Evolutionary conservation across 2,329 filamentous ascomycete species (phyloP).

Genomic region (Camillea tinctor): DNA sequence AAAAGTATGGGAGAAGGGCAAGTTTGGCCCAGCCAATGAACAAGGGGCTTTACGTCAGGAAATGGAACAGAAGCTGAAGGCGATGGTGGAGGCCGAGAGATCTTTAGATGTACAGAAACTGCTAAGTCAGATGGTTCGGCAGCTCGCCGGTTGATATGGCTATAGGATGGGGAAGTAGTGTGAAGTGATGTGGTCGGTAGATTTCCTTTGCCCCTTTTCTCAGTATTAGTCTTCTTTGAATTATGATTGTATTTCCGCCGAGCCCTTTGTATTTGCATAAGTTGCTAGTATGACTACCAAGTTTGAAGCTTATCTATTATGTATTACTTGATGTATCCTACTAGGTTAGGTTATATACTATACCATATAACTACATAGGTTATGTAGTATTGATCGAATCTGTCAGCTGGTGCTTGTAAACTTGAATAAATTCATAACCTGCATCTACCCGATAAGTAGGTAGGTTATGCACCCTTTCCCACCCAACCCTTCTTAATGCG

Average conservation of each 20-base stretch:
- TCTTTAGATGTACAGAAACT: slow-evolving; percentile 46
- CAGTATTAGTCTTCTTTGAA: no score
- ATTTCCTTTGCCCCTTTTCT: no score
- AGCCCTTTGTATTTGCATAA: no score
- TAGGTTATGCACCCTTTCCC: no score
- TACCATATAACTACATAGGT: no score
- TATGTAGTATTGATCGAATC: background rate
- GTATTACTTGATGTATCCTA: no score
- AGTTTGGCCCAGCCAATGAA: slow-evolving; percentile 36
- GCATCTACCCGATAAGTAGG: background rate
- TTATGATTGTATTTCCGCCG: no score
- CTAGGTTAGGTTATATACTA: no score
- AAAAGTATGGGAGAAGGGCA: slow-evolving; percentile 41
- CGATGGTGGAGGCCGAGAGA: slow-evolving; percentile 41
- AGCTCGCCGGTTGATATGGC: slow-evolving; percentile 7
- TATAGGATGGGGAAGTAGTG: background rate
- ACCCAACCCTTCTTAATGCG: background rate
- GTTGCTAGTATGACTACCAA: no score
- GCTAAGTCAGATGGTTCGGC: slow-evolving; percentile 37
- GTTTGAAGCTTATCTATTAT: no score
- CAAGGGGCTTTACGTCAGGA: slow-evolving; percentile 24
- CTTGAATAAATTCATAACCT: background rate
- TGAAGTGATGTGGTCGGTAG: no score
- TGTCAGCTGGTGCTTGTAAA: no score
- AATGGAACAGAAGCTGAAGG: slow-evolving; percentile 33